Base-by-base conservation (phyloP, 306 rosid species). In the Rosa persica region DNA sequence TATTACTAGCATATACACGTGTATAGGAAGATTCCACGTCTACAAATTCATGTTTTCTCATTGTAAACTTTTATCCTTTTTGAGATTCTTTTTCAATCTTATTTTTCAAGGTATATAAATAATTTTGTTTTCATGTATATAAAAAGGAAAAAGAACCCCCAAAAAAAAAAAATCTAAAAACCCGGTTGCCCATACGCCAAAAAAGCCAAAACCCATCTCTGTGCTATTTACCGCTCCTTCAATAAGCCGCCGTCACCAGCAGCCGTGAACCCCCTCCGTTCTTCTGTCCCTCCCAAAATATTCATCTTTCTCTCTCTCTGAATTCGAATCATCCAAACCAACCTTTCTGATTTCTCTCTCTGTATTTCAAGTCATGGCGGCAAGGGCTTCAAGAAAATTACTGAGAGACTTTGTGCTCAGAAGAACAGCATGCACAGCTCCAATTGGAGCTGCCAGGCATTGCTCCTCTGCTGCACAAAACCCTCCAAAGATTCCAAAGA, bases 321-420 rank as follows among this genome's bases (percentile, higher is more conserved):
- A 9, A 27, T 39, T 27, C 22, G 2, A 42, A 61, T 34, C 12
- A 25, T 10, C 22, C 39, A 60, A 23, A 30, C 36, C 36, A 40
- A 39, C 0, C 36, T 46, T 72, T 11, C 1, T 27, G 16, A 34
- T 22, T 15, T 42, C 51, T 43, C 34, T 48, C 9, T 8, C 43
- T 67, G 15, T 51, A 40, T 77, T 72, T 19, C 27, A 40, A 46
- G 75, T 74, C 58, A 94, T 95, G 98, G 98, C 98, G 78, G 87
- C 92, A 65, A 83, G 93, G 83, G 87, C 88, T 80, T 88, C 89
- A 8, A 83, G 87, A 70, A 94, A 86, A 81, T 55, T 89, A 23
- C 64, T 84, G 12, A 84, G 84, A 75, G 89, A 83, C 66, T 54
- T 90, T 75, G 2, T 77, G 58, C 78, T 77, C 78, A 86, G 69